phyloP scores from a whole-genome alignment of 768 basidiomycete genomes.

The Hygrophoropsis aurantiaca region DNA sequence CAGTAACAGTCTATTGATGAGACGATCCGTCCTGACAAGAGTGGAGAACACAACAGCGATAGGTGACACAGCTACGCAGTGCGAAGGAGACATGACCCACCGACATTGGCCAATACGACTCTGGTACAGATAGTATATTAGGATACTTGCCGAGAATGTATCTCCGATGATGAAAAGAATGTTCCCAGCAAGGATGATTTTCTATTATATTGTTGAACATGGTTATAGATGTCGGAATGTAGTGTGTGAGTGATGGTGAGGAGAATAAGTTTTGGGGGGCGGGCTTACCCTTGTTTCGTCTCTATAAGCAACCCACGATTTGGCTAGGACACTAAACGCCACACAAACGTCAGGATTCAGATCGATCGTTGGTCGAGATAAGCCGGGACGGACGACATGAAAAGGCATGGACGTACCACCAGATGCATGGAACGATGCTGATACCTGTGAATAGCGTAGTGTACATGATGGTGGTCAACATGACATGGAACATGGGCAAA shows the following conservation, averaged over 20 bases:
- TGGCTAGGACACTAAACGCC: conserved; percentile 6
- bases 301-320: conserved; percentile 13
- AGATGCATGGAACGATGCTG: conserved; percentile 11
- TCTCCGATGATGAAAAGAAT: conserved; percentile 24
- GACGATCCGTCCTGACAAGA: conserved; percentile 15
- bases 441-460: too few relatives aligned
- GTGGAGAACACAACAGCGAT: too few relatives aligned
- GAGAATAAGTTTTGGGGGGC: too few relatives aligned
- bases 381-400: too few relatives aligned
- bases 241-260: too few relatives aligned
- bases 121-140: conserved; percentile 21
- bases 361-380: too few relatives aligned
- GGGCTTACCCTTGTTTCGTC: not conserved
- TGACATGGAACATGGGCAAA: not conserved
- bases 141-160: conserved; percentile 14
- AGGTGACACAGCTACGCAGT: too few relatives aligned
- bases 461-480: too few relatives aligned
- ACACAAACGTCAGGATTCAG: too few relatives aligned
- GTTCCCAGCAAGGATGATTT: conserved; percentile 18
- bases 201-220: too few relatives aligned
- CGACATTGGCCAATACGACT: not conserved
- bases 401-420: conserved; percentile 14
- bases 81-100: conserved; percentile 1
- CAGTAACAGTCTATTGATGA: conserved; percentile 21
- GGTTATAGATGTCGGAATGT: too few relatives aligned